A percentile compares a stretch with the other conserved stretches of the same genome.
Conservation (phyloP, 345 rosid species). For the Rhodamnia argentea region DNA sequence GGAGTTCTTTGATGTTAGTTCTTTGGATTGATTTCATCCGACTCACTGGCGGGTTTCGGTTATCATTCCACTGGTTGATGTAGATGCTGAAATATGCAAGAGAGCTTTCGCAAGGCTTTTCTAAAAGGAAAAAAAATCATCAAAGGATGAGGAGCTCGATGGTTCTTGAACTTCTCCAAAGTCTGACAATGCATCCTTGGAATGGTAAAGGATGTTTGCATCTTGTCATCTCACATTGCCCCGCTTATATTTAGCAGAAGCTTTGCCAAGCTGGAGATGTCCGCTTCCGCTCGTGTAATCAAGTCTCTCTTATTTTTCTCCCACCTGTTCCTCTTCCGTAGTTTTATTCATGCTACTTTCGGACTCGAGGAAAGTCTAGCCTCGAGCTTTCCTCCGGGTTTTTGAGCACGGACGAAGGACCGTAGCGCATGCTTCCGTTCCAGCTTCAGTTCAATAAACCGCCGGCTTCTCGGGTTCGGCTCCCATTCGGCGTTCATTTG, state of each 20-base stretch:
- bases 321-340: too few species aligned
- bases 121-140: not conserved
- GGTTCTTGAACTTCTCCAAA: not conserved
- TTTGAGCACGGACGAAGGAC: too few species aligned
- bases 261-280: too few species aligned
- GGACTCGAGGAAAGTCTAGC: too few species aligned
- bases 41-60: not conserved
- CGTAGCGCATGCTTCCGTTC: too few species aligned
- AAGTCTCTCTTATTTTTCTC: not conserved
- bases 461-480: too few species aligned
- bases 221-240: not conserved
- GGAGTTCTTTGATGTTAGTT: not conserved
- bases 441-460: too few species aligned
- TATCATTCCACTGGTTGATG: not conserved
- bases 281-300: too few species aligned
- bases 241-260: too few species aligned
- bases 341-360: too few species aligned
- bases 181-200: not conserved
- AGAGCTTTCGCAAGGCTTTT: not conserved
- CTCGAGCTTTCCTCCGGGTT: too few species aligned
- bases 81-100: not conserved
- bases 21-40: not conserved
- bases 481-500: too few species aligned
- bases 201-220: not conserved
- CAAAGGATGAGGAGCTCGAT: not conserved